phyloP scores from a whole-genome alignment of 805 yeast genomes.

The Isabelozyma heimii region DNA sequence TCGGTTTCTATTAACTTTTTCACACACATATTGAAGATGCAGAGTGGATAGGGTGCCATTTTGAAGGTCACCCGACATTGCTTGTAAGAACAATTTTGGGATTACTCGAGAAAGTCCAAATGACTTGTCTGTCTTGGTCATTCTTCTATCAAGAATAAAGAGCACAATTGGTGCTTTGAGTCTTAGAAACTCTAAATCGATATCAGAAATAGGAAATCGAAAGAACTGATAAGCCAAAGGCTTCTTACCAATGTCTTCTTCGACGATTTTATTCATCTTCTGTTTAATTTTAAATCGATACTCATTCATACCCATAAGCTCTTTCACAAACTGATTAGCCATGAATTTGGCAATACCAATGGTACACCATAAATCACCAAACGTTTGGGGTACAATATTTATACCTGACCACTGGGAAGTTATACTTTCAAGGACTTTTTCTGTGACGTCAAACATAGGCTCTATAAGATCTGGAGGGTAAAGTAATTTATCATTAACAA shows the following conservation, averaged over 20 bases:
- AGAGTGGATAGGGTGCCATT: constrained; percentile 74
- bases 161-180: constrained; percentile 85
- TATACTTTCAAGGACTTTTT: constrained; percentile 61
- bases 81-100: constrained; percentile 87
- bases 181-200: constrained; percentile 65
- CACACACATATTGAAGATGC: constrained; percentile 93
- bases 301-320: constrained; percentile 81
- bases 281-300: constrained; percentile 68
- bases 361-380: constrained; percentile 86
- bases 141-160: constrained; percentile 80
- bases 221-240: constrained; percentile 76
- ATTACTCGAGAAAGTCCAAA: constrained; percentile 89
- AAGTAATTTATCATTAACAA: constrained; percentile 58
- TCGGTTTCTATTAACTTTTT: constrained; percentile 84
- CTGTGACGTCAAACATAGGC: constrained; percentile 70
- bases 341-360: constrained; percentile 82
- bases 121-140: constrained; percentile 94
- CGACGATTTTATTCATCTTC: constrained; percentile 64
- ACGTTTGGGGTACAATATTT: constrained; percentile 75
- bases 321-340: constrained; percentile 67
- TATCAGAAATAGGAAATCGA: constrained; percentile 58
- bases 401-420: constrained; percentile 94
- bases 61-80: constrained; percentile 89
- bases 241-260: constrained; percentile 71
- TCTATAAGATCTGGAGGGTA: constrained; percentile 77